These are phyloP conservation scores for Oryza meridionalis DNA, from an alignment of 176 grass and related monocot genomes.

Conservation along the genomic window DNA sequence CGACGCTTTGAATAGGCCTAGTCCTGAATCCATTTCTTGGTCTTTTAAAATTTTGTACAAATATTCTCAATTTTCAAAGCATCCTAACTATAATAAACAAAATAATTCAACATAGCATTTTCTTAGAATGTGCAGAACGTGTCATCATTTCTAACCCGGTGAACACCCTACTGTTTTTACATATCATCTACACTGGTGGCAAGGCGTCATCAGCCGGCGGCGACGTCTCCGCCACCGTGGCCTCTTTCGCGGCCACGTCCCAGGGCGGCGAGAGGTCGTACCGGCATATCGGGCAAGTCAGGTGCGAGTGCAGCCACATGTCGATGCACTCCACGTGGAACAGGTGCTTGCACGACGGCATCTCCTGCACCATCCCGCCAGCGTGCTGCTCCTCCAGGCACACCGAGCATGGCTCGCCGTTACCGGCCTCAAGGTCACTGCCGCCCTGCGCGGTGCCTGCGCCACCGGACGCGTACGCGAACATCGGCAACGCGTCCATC, in stretches of 20 bases:
- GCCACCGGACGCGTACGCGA: not conserved
- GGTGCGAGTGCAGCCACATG: constrained; percentile 58
- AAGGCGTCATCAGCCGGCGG: not conserved
- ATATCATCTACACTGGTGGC: constrained; percentile 31
- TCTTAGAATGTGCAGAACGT: not conserved
- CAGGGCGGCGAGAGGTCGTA: constrained; percentile 19
- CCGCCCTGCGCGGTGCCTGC: not conserved
- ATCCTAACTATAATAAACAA: too few species aligned
- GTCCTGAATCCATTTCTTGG: too few species aligned
- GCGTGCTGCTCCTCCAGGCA: constrained; percentile 39
- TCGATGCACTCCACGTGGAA: constrained; percentile 76
- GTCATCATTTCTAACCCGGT: not conserved
- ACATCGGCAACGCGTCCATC: constrained; percentile 29
- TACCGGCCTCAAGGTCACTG: constrained; percentile 30
- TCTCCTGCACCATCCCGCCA: constrained; percentile 55
- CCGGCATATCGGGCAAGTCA: constrained; percentile 72
- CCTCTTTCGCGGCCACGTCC: not conserved
- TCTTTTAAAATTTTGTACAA: too few species aligned
- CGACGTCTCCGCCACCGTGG: not conserved
- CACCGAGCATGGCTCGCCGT: constrained; percentile 12
- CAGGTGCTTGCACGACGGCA: constrained; percentile 71
- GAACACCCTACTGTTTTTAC: not conserved
- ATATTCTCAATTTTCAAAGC: too few species aligned
- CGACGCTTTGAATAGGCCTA: too few species aligned
- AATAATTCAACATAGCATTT: not conserved